A percentile compares a stretch with the other conserved stretches of the same genome.
Conservation (phyloP, 441 rosid genomes). For the Populus hybrid region DNA sequence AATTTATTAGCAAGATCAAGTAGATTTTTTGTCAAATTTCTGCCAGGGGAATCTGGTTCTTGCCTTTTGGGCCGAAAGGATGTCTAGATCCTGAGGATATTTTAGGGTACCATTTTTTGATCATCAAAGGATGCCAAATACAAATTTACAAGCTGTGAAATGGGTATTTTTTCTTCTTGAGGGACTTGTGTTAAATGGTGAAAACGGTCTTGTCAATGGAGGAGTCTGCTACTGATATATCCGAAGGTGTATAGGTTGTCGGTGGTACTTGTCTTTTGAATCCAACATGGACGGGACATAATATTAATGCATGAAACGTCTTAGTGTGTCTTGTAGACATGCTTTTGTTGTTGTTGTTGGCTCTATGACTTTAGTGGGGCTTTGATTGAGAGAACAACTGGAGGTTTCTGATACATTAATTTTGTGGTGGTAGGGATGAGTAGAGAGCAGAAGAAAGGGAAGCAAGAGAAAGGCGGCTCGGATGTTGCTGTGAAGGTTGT, state of each 20-base stretch:
- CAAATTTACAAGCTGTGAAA: conserved; percentile 1
- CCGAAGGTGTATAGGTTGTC: conserved; percentile 24
- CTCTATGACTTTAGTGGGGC: conserved; percentile 14
- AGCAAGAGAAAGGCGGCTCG: conserved; percentile 46
- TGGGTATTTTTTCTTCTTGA: conserved; percentile 9
- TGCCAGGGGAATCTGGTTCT: conserved; percentile 16
- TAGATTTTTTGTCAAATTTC: conserved; percentile 8
- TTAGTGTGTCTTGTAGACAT: conserved; percentile 19
- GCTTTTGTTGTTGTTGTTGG: conserved; percentile 8
- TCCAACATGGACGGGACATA: conserved; percentile 48
- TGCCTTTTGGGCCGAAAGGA: conserved; percentile 26
- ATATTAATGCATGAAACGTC: conserved; percentile 38
- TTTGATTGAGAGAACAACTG: conserved; percentile 18
- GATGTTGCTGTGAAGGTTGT: conserved; percentile 79
- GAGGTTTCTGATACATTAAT: not conserved
- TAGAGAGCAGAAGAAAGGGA: conserved; percentile 52
- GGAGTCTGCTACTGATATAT: conserved; percentile 33
- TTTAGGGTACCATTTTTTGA: not conserved
- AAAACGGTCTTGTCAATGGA: conserved; percentile 41
- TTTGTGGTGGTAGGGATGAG: conserved; percentile 34
- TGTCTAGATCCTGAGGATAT: conserved; percentile 22
- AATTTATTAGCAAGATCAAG: not conserved
- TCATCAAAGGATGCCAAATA: not conserved
- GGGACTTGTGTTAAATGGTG: conserved; percentile 34
- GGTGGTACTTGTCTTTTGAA: conserved; percentile 38